Evolutionary conservation across 805 yeast genomes (phyloP), one percentile per base, ranked within the genome.

Genomic region (Zygotorulaspora florentina): DNA sequence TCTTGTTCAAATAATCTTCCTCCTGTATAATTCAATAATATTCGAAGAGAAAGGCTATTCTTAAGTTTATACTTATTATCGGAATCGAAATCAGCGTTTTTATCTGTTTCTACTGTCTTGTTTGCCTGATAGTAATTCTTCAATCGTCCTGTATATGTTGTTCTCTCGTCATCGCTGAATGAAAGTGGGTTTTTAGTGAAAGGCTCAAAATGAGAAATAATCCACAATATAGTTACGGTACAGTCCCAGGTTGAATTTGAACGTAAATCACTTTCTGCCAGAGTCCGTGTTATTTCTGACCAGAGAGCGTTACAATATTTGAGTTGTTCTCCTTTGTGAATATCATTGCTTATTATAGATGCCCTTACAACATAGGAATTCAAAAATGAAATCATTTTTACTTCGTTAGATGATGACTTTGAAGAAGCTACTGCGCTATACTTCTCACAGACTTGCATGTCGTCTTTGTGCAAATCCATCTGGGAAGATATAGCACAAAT

Each of bases 1-100:
- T 65, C 63, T 34, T 64, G 61, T 30, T 62, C 66, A 7, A 64
- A 38, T 9, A 63, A 39, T 27, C 59, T 54, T 3, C 65, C 63
- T 13, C 67, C 65, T 2, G 62, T 30, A 37, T 62, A 64, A 40
- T 65, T 62, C 18, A 65, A 38, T 28, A 62, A 43, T 6, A 62
- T 35, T 39, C 53, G 60, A 36, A 61, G 34, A 20, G 58, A 44
- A n/a, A 61, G 44, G 30, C 62, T 41, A 35, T 59, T 64, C 40
- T 65, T 64, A 28, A 65, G 23, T 28, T 46, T 53, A 9, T 47
- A 51, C n/a, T 35, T 42, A 15, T 43, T 47, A n/a, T 39, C 35
- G 3, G 30, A 23, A 2, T 25, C 13, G 25, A 36, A 39, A 1
- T 7, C 13, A 10, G 35, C 11, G n/a, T 34, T 15, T 25, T 17